Evolutionary conservation across 805 yeast genomes (phyloP).

Genomic region (Metschnikowia hibisci): DNA sequence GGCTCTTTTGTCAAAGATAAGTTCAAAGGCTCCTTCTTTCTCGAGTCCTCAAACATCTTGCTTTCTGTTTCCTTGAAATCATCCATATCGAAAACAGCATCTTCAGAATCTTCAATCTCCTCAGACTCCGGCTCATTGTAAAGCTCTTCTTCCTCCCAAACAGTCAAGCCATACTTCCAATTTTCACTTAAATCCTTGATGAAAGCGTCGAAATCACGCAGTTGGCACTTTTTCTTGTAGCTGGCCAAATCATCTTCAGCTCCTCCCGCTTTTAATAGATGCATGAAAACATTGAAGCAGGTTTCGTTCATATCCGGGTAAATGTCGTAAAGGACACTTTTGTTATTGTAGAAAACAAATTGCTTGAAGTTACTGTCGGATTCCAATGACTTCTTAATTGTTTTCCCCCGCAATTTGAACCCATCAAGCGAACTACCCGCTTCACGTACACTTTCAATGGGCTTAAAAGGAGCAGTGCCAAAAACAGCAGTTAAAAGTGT

Average conservation of each 20-base stretch:
- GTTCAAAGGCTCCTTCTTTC: neutral
- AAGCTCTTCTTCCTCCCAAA: slow-evolving; percentile 42
- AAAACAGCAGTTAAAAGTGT: slow-evolving; percentile 48
- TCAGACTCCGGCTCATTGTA: slow-evolving; percentile 3
- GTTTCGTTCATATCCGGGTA: slow-evolving; percentile 44
- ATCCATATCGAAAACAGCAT: slow-evolving; percentile 16
- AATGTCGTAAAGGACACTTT: slow-evolving; percentile 44
- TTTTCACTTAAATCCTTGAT: slow-evolving; percentile 25
- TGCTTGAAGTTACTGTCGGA: slow-evolving; percentile 43
- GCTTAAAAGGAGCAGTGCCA: slow-evolving; percentile 52
- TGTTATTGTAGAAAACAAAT: slow-evolving; percentile 36
- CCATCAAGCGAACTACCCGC: slow-evolving; percentile 10
- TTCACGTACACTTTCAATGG: slow-evolving; percentile 14
- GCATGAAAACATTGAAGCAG: slow-evolving; percentile 40
- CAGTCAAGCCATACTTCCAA: slow-evolving; percentile 39
- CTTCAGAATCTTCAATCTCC: slow-evolving; percentile 7
- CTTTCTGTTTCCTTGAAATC: slow-evolving; percentile 6
- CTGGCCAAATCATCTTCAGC: slow-evolving; percentile 30
- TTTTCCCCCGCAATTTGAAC: slow-evolving; percentile 7
- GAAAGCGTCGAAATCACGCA: slow-evolving; percentile 37
- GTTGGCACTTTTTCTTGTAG: slow-evolving; percentile 20
- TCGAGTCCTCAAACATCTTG: neutral
- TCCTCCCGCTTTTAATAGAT: slow-evolving; percentile 36
- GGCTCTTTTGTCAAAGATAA: too few species aligned
- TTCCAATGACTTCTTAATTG: slow-evolving; percentile 15